Conservation (phyloP, 2,329 filamentous ascomycete genomes). For the Coleophoma eucalyptorum region DNA sequence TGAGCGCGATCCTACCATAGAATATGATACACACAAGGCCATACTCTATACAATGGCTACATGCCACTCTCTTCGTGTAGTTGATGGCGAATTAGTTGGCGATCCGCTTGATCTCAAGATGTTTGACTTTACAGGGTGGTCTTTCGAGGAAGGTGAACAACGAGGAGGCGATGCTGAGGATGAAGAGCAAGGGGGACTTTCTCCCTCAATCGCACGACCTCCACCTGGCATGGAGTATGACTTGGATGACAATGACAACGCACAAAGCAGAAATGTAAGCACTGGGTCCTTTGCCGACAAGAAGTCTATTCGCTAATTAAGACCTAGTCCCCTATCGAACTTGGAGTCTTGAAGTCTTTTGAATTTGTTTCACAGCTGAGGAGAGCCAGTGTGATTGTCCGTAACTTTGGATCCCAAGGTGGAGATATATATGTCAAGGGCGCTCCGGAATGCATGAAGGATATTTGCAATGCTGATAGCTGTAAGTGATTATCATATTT, state of each 20-base stretch:
- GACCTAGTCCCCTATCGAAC: conserved; percentile 61
- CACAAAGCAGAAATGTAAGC: conserved; percentile 18
- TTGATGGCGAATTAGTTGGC: conserved; percentile 86
- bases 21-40: conserved; percentile 60
- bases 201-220: conserved; percentile 85
- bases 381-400: conserved; percentile 87
- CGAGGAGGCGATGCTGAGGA: conserved; percentile 60
- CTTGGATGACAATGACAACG: conserved; percentile 42
- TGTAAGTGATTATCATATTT: conserved; percentile 47
- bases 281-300: conserved; percentile 1
- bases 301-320: not conserved
- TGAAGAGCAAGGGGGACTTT: conserved; percentile 71
- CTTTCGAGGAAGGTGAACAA: conserved; percentile 83
- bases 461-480: conserved; percentile 81
- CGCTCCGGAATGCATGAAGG: conserved; percentile 92
- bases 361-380: conserved; percentile 94
- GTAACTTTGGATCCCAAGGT: conserved; percentile 79
- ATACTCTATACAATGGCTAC: conserved; percentile 95
- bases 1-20: conserved; percentile 54
- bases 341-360: conserved; percentile 87
- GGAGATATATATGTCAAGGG: conserved; percentile 93
- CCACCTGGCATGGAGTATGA: conserved; percentile 59
- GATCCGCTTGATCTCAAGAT: conserved; percentile 96
- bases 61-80: conserved; percentile 83
- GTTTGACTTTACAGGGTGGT: conserved; percentile 96